phyloP scores from a whole-genome alignment of 305 asterid species.

The Rubia peregrina region DNA sequence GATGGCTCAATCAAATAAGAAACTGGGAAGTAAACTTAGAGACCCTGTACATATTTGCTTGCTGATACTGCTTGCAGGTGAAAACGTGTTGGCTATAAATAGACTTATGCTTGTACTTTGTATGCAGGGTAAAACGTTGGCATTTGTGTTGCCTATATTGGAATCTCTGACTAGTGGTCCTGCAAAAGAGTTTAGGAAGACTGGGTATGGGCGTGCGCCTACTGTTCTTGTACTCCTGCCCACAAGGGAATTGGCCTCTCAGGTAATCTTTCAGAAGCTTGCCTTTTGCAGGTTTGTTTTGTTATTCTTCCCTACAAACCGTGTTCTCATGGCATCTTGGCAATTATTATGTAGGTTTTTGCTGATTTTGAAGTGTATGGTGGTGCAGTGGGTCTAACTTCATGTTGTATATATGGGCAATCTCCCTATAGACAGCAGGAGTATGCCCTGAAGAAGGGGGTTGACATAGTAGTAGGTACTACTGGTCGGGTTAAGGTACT shows the following conservation, averaged over 20 bases:
- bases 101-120: not conserved
- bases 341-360: slow-evolving; percentile 37
- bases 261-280: slow-evolving; percentile 22
- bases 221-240: slow-evolving; percentile 92
- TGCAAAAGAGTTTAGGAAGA: slow-evolving; percentile 45
- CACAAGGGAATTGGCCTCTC: slow-evolving; percentile 82
- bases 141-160: slow-evolving; percentile 84
- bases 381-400: slow-evolving; percentile 57
- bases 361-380: slow-evolving; percentile 77
- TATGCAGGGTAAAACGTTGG: slow-evolving; percentile 84
- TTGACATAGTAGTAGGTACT: slow-evolving; percentile 79
- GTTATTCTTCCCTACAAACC: not conserved
- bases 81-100: too few species aligned
- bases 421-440: slow-evolving; percentile 57
- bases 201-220: slow-evolving; percentile 76
- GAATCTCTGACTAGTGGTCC: slow-evolving; percentile 79
- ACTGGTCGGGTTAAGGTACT: slow-evolving; percentile 90
- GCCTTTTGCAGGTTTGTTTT: not conserved
- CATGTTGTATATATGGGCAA: slow-evolving; percentile 89
- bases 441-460: slow-evolving; percentile 60
- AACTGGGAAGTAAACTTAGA: too few species aligned
- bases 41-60: not conserved
- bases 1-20: too few species aligned
- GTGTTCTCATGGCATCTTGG: not conserved
- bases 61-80: not conserved